Evolutionary conservation across 495 filamentous ascomycete genomes (phyloP), one percentile per base, ranked within the genome.

Genomic region (Hamigera avellanea): DNA sequence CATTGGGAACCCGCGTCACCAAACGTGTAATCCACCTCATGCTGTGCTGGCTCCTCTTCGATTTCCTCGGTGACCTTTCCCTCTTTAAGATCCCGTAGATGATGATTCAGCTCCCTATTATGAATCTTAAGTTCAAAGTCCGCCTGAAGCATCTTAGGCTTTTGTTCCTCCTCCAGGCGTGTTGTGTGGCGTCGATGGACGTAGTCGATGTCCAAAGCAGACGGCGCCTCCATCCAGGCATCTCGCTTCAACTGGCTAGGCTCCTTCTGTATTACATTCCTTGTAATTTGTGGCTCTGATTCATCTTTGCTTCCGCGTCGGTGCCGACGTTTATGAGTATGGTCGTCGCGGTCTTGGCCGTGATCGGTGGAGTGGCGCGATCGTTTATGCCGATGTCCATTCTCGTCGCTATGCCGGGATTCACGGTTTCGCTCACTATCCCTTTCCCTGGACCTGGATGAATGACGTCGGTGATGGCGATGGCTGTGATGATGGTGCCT

Each of bases 151-250:
- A 73, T 66, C 16, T 44, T 61, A 5, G 66, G 45, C 40, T 74
- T 71, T 15, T 53, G 42, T 25, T 50, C 48, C 35, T 58, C 57
- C 35, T 67, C 46, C 10, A 55, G 10, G 23, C 46, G 55, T 32
- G 48, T 51, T 37, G 72, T 72, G 2, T 60, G 56, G 4, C 70
- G 74, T 39, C 76, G 75, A 32, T 89, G 81, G 21, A 83, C 78
- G 52, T 91, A 94, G 44, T 95, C 86, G 37, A 95, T 67, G 33
- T 88, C 85, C 13, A 87, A 53, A 0, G 75, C 76, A 5, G 81
- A 81, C 0, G 91, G 88, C 2, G 78, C 79, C 44, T 88, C 75
- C 93, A 98, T 98, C 91, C 91, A 98, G 3, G 81, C 73, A 59
- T 95, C 93, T 39, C 91, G 70, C 45, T 76, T 67, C 14, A 74